Base-by-base conservation (phyloP, 352 stramenopile species). In the Phytophthora foliorum region DNA sequence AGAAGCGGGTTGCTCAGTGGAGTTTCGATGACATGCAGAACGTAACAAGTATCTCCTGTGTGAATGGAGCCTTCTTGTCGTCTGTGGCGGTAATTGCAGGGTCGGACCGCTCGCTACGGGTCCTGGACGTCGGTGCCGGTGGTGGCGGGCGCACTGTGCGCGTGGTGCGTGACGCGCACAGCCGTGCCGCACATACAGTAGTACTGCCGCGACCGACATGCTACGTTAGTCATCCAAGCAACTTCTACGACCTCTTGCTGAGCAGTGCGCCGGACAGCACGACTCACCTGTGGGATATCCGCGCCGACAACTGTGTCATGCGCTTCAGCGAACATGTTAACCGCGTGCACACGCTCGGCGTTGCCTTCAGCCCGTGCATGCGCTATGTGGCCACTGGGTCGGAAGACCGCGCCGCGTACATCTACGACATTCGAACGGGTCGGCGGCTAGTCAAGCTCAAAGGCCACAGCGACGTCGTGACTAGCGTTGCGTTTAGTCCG, bases 341-440 rank as follows among this genome's bases (percentile, higher is more conserved):
- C 73, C 86, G 88, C 53, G 84, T 94, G 16, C 89, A 97, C 27
- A 62, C 69, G 6, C 54, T 97, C 2, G 84, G 85, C 7, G 67
- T 85, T 32, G 78, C 84, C 14, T 97, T 97, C 62, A 96, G 86
- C 50, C 92, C 91, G 3, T 97, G 92, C 75, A 95, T 97, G 88
- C 87, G 92, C 17, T 97, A 96, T 67, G 75, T 97, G 21, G 89
- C 90, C 7, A 93, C 84, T 3, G 92, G 92, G 36, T 97, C 86
- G 1, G 91, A 97, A 72, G 92, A 97, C 58, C 83, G 91, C 5
- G 62, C 74, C 8, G 74, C 79, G 11, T 96, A 95, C 65, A 53
- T 97, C 44, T 97, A 97, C 75, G 91, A 97, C 58, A 78, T 97
- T 50, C 88, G 89, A 50, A 96, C 77, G 17, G 81, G 88, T 1